These are phyloP conservation scores for Beauveria sp. DNA, from an alignment of 2,329 filamentous ascomycete genomes.

Conservation along the genomic window DNA sequence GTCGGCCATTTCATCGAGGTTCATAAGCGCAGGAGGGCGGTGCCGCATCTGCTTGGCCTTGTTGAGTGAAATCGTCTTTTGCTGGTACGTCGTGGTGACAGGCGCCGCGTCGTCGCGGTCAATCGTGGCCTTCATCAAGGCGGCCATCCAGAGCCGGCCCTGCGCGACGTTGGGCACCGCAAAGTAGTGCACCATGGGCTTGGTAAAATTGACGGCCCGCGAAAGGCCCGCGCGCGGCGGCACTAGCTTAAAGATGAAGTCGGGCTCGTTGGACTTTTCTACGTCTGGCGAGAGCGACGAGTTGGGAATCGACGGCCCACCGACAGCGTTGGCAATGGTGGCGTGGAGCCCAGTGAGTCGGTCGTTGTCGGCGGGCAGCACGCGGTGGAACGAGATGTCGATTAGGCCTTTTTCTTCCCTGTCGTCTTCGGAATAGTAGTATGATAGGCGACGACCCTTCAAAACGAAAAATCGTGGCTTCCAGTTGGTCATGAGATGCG, in stretches of 20 bases:
- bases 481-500: constrained; percentile 94
- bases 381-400: constrained; percentile 93
- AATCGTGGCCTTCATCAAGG: constrained; percentile 97
- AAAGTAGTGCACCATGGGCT: constrained; percentile 95
- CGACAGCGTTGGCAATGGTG: constrained; percentile 77
- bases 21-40: constrained; percentile 82
- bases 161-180: constrained; percentile 85
- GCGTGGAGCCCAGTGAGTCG: constrained; percentile 85
- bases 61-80: constrained; percentile 87
- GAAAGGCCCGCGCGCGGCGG: constrained; percentile 82
- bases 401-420: constrained; percentile 91
- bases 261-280: constrained; percentile 41
- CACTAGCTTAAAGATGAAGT: constrained; percentile 98
- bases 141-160: constrained; percentile 95
- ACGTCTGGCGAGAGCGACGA: constrained; percentile 50
- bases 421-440: constrained; percentile 93
- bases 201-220: constrained; percentile 92
- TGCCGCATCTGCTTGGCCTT: constrained; percentile 86
- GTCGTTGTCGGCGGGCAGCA: constrained; percentile 90
- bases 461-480: constrained; percentile 94
- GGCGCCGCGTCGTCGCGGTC: constrained; percentile 76
- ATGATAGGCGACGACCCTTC: constrained; percentile 81
- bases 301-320: constrained; percentile 31
- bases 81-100: constrained; percentile 88
- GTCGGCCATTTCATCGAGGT: constrained; percentile 40